Base-by-base conservation (phyloP, 495 filamentous ascomycete genomes). In the Penicillium subrubescens region DNA sequence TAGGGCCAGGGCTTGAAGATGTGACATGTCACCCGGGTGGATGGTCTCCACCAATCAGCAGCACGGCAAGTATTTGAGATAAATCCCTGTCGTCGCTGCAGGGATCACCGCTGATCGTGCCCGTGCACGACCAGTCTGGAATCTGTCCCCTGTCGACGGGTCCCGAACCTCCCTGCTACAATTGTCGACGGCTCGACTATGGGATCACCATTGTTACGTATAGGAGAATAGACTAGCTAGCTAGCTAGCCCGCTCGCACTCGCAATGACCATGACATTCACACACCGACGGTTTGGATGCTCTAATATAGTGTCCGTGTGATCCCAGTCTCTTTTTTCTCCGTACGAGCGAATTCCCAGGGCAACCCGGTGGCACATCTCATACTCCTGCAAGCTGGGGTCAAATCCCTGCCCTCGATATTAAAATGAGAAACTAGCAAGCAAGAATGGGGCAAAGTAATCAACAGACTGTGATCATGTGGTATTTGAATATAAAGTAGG, bases 1-100 rank as follows among this genome's bases (percentile, higher is more conserved):
- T 56, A 21, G 21, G 44, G 44, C 44, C 31, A 33, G 52, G 8
- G 52, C 52, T 17, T 19, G 52, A 51, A 69, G 67, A 66, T 69
- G 53, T 70, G 68, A 67, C 62, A 62, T 64, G 65, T 73, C 65
- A 71, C 33, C 34, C 46, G 23, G 31, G 17, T 11, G 23, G 23
- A 37, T 34, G 19, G 62, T 70, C 58, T 48, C 65, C 69, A 61
- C 76, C 76, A 77, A 78, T 78, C 71, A 80, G 58, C 57, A 48
- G 29, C 41, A 59, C 66, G 59, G 67, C 25, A 74, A 71, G 73
- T 76, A 78, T 80, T 80, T 78, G 76, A 78, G 72, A 78, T 78
- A 66, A 53, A 75, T 73, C 76, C 76, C 69, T 69, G 77, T 74
- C 67, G 63, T 17, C 31, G 25, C 61, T 69, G 71, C 75, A 75